Conservation (phyloP, 148 eudicot genomes). For the Selenicereus undatus region DNA sequence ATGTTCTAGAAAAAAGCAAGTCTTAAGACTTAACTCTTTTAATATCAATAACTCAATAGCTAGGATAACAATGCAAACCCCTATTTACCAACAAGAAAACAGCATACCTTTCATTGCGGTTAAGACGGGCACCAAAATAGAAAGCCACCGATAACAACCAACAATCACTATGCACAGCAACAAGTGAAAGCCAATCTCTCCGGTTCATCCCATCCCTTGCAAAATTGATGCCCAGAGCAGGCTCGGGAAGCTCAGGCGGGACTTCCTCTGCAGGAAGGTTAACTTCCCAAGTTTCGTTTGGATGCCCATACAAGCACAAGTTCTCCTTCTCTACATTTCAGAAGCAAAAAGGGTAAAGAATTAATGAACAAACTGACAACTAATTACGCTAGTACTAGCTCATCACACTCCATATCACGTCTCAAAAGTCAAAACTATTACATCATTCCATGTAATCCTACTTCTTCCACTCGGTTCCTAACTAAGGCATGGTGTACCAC, state of each 20-base stretch:
- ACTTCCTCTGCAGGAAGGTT: conserved; percentile 88
- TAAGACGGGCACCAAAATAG: conserved; percentile 82
- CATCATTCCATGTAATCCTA: not conserved
- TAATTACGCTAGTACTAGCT: not conserved
- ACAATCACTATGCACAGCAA: conserved; percentile 85
- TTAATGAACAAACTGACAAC: conserved; percentile 11
- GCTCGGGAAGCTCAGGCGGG: conserved; percentile 97
- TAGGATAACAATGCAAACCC: not conserved
- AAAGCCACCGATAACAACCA: conserved; percentile 90
- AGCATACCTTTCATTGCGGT: conserved; percentile 64
- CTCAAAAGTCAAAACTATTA: not conserved
- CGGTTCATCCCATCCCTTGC: conserved; percentile 86
- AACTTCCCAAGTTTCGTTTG: conserved; percentile 80
- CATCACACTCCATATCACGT: not conserved
- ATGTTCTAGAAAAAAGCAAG: not conserved
- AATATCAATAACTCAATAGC: not conserved
- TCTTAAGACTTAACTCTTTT: not conserved
- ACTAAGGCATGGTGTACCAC: not conserved
- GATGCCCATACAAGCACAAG: conserved; percentile 77
- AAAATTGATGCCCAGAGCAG: conserved; percentile 90
- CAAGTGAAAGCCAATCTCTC: conserved; percentile 83
- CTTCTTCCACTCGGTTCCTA: not conserved
- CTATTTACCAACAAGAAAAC: not conserved
- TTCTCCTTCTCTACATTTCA: conserved; percentile 68
- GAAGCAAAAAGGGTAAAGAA: not conserved